These are phyloP conservation scores for Neospora caninum DNA, from an alignment of 169 alveolate genomes.

Conservation along the genomic window DNA sequence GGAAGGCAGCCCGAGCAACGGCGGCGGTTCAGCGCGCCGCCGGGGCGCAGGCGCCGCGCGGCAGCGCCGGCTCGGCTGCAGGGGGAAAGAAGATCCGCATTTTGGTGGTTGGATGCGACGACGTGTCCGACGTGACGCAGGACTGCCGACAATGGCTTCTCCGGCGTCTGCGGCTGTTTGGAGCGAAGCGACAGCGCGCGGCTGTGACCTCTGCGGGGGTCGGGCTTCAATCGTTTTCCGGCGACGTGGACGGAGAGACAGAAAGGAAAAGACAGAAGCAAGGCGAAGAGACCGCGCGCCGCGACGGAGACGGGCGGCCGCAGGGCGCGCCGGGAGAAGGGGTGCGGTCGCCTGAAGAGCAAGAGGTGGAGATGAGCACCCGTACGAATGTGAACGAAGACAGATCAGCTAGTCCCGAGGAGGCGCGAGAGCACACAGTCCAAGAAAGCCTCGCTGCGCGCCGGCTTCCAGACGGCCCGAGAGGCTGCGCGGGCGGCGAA, in stretches of 20 bases:
- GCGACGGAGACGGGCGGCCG: neutral
- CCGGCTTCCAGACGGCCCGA: neutral
- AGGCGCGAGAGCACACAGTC: neutral
- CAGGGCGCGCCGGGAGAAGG: neutral
- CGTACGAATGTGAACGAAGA: neutral
- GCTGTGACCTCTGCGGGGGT: neutral
- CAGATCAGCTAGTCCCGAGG: neutral
- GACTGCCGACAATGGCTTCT: conserved; percentile 22
- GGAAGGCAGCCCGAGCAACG: neutral
- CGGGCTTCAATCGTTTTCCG: too few species aligned
- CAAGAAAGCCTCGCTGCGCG: neutral
- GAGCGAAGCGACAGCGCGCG: neutral
- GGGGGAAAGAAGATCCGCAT: neutral
- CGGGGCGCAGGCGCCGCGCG: neutral
- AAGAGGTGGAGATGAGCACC: neutral
- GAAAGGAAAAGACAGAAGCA: too few species aligned
- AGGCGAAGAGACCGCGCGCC: neutral
- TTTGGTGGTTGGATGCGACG: neutral
- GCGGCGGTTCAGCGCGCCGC: neutral
- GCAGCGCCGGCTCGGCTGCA: neutral
- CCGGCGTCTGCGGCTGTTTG: neutral
- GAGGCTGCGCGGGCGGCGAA: neutral
- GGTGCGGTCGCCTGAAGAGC: neutral
- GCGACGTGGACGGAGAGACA: too few species aligned
- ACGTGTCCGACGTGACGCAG: neutral